These are phyloP conservation scores for Debaryomyces tyrocola DNA, from an alignment of 805 yeast species.

Conservation along the genomic window DNA sequence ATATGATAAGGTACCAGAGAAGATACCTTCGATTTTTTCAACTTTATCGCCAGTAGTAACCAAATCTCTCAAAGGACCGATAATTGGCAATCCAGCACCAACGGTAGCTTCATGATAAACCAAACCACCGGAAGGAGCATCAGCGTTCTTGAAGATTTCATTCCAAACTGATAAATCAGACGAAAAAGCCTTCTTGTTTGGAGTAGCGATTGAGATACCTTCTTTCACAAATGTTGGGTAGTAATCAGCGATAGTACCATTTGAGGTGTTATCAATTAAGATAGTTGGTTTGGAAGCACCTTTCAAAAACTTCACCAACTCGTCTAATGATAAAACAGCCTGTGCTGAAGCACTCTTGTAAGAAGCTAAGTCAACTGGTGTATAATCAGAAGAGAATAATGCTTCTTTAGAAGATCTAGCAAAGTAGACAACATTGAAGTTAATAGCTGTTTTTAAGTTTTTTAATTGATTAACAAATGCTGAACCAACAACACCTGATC, in stretches of 20 bases:
- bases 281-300: slow-evolving; percentile 74
- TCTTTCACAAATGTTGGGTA: slow-evolving; percentile 72
- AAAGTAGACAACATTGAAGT: slow-evolving; percentile 75
- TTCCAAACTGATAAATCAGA: slow-evolving; percentile 75
- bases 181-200: slow-evolving; percentile 97
- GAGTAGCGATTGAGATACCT: slow-evolving; percentile 94
- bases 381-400: slow-evolving; percentile 63
- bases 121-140: slow-evolving; percentile 57
- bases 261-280: slow-evolving; percentile 92
- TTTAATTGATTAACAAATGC: slow-evolving; percentile 83
- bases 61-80: slow-evolving; percentile 85
- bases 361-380: slow-evolving; percentile 62
- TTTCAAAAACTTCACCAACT: slow-evolving; percentile 61
- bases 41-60: slow-evolving; percentile 91
- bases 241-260: slow-evolving; percentile 68
- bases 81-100: slow-evolving; percentile 96
- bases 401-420: slow-evolving; percentile 73
- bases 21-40: slow-evolving; percentile 90
- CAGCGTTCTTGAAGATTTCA: slow-evolving; percentile 58
- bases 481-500: slow-evolving; percentile 94
- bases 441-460: slow-evolving; percentile 56
- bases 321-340: slow-evolving; percentile 54
- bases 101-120: slow-evolving; percentile 98
- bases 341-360: slow-evolving; percentile 55
- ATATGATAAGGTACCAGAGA: slow-evolving; percentile 93